Percentiles rank a stretch among this genome's conserved stretches.
phyloP scores from a whole-genome alignment of 2,329 filamentous ascomycete species.

The Venturia effusa region DNA sequence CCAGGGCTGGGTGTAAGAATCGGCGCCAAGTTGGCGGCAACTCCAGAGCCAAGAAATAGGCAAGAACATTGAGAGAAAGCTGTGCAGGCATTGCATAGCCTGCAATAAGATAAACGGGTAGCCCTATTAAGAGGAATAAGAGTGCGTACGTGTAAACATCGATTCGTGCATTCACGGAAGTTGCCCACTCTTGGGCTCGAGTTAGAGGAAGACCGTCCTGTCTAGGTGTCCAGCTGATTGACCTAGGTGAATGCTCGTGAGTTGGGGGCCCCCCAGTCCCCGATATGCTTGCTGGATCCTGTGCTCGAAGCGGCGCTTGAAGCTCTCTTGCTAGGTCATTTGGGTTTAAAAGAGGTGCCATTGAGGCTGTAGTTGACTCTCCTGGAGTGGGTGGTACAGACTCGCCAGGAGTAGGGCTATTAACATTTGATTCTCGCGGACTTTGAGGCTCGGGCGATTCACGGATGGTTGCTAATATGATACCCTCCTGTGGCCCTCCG shows the following conservation, averaged over 20 bases:
- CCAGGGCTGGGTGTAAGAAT: conserved; percentile 48
- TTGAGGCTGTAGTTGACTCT: background rate
- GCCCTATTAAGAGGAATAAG: conserved; percentile 38
- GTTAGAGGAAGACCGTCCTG: conserved; percentile 35
- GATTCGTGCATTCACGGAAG: conserved; percentile 33
- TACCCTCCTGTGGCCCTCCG: conserved; percentile 15
- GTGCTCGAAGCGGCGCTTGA: conserved; percentile 13
- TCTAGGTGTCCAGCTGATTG: conserved; percentile 13
- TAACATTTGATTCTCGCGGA: background rate
- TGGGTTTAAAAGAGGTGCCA: background rate
- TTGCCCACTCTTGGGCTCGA: conserved; percentile 41
- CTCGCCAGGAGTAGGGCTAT: background rate
- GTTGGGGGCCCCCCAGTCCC: conserved; percentile 18
- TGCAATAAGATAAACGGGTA: conserved; percentile 43
- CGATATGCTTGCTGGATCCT: conserved; percentile 16
- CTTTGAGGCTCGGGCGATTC: background rate
- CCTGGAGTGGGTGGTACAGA: background rate
- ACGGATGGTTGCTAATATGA: background rate
- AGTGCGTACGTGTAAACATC: conserved; percentile 35
- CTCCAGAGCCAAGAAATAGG: conserved; percentile 40
- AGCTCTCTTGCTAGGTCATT: background rate
- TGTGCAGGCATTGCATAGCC: conserved; percentile 40
- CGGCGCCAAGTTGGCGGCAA: conserved; percentile 39
- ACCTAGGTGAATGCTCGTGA: background rate
- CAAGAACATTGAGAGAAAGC: conserved; percentile 38